Base-by-base conservation (phyloP, 306 rosid species). In the Morella rubra region DNA sequence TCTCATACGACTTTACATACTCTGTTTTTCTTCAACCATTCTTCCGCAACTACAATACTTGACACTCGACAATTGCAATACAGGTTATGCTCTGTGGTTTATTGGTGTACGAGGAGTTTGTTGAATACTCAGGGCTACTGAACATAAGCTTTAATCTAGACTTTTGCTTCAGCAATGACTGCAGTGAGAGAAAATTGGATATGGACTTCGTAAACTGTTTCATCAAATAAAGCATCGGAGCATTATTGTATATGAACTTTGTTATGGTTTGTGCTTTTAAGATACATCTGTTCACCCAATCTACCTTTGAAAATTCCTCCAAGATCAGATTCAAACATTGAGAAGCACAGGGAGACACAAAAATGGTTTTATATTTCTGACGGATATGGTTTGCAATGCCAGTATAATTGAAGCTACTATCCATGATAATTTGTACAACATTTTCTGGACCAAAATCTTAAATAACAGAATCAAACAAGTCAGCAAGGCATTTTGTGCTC, bases 351-450 rank as follows among this genome's bases (percentile, higher is more conserved):
- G 96, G 97, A 84, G 97, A 89, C 73, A 92, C 96, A 52, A 95
- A 95, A 61, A 95, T 77, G 44, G 96, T 89, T 75, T 91, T 85
- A 73, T 95, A 90, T 69, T 87, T 92, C 86, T 87, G 97, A 70
- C 86, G 77, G 44, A 90, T 89, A 79, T 92, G 97, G 85, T 77
- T 92, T 9, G 90, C 93, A 24, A 92, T 85, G 65, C 93, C 99
- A 0, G 93, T 84, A 84, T 89, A 92, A 90, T 92, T 88, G 86
- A 95, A 87, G 78, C 96, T 87, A 77, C 88, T 86, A 79, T 95
- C 97, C 99, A 95, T 92, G 79, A 92, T 92, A 72, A 95, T 84
- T 77, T 92, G 99, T 80, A 92, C 97, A 9, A 92, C 97, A 86
- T 95, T 95, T 60, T 95, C 97, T 0, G 83, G 79, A 69, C 97